Conservation (phyloP, 352 stramenopile genomes). For the Hyaloperonospora brassicae region DNA sequence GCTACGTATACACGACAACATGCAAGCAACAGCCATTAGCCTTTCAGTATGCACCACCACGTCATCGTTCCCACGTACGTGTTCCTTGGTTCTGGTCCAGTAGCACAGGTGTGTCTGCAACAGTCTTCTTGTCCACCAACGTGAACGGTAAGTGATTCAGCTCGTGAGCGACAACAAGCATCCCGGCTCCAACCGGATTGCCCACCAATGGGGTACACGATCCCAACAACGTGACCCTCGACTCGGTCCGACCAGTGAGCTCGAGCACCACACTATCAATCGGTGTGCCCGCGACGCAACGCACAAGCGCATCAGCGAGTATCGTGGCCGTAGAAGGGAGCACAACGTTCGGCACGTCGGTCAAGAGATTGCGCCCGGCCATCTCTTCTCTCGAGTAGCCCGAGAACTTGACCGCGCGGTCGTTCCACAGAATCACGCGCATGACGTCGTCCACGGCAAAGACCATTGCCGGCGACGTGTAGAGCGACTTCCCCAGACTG, state of each 20-base stretch:
- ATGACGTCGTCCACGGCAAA: conserved; percentile 81
- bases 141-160: conserved; percentile 39
- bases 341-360: conserved; percentile 67
- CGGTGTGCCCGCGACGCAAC: conserved; percentile 48
- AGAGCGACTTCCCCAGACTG: conserved; percentile 77
- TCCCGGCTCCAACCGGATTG: conserved; percentile 66
- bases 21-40: conserved; percentile 5
- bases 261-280: conserved; percentile 51
- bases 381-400: conserved; percentile 80
- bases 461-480: conserved; percentile 62
- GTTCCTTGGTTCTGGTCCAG: conserved; percentile 39
- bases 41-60: neutral
- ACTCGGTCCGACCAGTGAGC: conserved; percentile 47
- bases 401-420: conserved; percentile 58
- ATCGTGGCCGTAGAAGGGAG: conserved; percentile 40
- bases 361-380: conserved; percentile 58
- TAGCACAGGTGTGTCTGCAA: conserved; percentile 50
- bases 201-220: conserved; percentile 65
- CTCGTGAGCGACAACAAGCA: conserved; percentile 77
- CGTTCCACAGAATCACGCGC: conserved; percentile 84
- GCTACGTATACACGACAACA: conserved; percentile 15
- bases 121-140: conserved; percentile 33
- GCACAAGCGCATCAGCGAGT: conserved; percentile 49
- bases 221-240: conserved; percentile 54
- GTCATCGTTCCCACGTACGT: conserved; percentile 25